These are phyloP conservation scores for Phaeosphaeriaceae sp. DNA, from an alignment of 2,329 filamentous ascomycete genomes.

Conservation along the genomic window DNA sequence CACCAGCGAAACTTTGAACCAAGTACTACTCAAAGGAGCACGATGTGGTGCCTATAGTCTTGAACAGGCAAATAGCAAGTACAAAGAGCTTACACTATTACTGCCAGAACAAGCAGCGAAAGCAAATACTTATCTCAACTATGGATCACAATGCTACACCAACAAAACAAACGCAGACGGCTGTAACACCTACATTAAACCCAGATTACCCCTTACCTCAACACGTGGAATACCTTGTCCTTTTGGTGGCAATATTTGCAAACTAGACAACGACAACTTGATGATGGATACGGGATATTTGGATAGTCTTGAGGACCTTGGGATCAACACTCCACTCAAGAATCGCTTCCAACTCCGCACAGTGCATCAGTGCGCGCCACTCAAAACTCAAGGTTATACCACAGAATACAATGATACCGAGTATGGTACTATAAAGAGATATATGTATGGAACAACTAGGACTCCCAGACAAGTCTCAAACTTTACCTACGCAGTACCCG, in stretches of 20 bases:
- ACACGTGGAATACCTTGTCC: conserved; percentile 22
- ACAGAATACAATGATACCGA: conserved; percentile 6
- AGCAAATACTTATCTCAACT: conserved; percentile 21
- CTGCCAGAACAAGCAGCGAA: conserved; percentile 11
- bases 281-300: conserved; percentile 31
- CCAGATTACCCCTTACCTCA: conserved; percentile 12
- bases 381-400: conserved; percentile 22
- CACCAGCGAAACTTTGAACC: conserved; percentile 41
- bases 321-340: conserved; percentile 29
- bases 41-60: conserved; percentile 12
- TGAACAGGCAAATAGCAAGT: conserved; percentile 2
- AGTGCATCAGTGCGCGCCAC: conserved; percentile 29
- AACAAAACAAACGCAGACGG: conserved; percentile 11
- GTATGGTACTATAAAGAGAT: conserved; percentile 6
- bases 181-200: conserved; percentile 25
- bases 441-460: conserved; percentile 7
- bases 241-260: conserved; percentile 25
- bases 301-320: conserved; percentile 28
- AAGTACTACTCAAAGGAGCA: conserved; percentile 37
- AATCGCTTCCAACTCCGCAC: conserved; percentile 26
- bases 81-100: conserved; percentile 8
- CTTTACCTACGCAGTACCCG: conserved; percentile 10
- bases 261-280: conserved; percentile 14
- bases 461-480: conserved; percentile 1
- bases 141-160: conserved; percentile 28